Conservation (phyloP, 805 yeast species). For the Starmerella tilneyi region DNA sequence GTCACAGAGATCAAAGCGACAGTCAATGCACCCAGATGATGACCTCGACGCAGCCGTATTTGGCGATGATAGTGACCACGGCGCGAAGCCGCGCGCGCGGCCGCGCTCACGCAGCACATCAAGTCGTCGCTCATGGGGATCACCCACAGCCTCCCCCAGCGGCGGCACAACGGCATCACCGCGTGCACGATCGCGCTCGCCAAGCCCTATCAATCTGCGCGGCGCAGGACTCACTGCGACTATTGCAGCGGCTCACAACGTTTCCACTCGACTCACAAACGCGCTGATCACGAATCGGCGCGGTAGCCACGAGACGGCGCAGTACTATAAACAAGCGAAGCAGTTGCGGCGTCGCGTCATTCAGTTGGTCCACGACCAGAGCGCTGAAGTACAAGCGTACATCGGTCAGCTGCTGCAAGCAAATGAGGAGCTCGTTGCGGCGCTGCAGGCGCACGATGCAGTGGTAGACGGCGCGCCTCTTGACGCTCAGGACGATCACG, state of each 20-base stretch:
- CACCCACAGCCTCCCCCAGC: neutral
- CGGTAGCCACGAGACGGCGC: conserved; percentile 53
- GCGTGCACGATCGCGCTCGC: conserved; percentile 14
- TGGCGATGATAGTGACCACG: conserved; percentile 1
- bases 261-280: conserved; percentile 61
- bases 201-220: conserved; percentile 23
- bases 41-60: conserved; percentile 19
- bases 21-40: conserved; percentile 19
- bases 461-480: conserved; percentile 13
- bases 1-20: conserved; percentile 7
- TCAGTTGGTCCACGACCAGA: conserved; percentile 71
- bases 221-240: conserved; percentile 24
- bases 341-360: conserved; percentile 68
- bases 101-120: too few relatives aligned
- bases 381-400: conserved; percentile 58
- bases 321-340: conserved; percentile 57
- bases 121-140: too few relatives aligned
- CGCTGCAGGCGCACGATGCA: conserved; percentile 59
- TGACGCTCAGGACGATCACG: conserved; percentile 28
- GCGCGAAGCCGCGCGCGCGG: neutral
- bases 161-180: neutral
- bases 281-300: conserved; percentile 38
- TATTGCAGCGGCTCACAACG: conserved; percentile 44
- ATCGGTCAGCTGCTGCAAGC: conserved; percentile 81
- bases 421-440: conserved; percentile 76